These are phyloP conservation scores for Catunica adiposa DNA, from an alignment of 2,329 filamentous ascomycete genomes.

Conservation along the genomic window DNA sequence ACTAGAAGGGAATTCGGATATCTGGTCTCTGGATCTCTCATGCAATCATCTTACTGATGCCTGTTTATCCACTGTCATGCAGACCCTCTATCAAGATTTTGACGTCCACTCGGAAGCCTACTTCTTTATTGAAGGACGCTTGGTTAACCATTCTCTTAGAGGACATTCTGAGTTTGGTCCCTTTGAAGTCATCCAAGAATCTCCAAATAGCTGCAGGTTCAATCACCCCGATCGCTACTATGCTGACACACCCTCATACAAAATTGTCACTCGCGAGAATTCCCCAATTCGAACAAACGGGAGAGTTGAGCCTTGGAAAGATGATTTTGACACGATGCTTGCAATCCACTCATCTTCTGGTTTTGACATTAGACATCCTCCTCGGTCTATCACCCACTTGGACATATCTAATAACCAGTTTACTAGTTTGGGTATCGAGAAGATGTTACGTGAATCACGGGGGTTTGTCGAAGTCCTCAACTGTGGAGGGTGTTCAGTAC, in stretches of 20 bases:
- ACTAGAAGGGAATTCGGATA: conserved; percentile 18
- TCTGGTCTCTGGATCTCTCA: conserved; percentile 43
- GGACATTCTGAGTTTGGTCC: conserved; percentile 24
- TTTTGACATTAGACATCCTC: conserved; percentile 1
- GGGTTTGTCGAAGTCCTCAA: conserved; percentile 35
- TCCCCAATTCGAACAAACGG: conserved; percentile 19
- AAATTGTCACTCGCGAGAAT: conserved; percentile 2
- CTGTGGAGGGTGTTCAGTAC: conserved; percentile 9
- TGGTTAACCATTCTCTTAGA: conserved; percentile 19
- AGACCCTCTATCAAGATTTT: conserved; percentile 4
- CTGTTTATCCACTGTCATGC: conserved; percentile 12
- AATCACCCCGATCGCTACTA: conserved; percentile 31
- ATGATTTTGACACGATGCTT: conserved; percentile 19
- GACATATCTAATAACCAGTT: conserved; percentile 34
- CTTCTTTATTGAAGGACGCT: conserved; percentile 30
- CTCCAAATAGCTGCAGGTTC: conserved; percentile 27
- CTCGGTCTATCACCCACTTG: conserved; percentile 32
- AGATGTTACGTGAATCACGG: conserved; percentile 26
- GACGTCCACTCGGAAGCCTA: conserved; percentile 17
- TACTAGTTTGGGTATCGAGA: conserved; percentile 27
- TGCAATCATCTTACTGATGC: conserved; percentile 35
- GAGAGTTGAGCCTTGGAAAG: conserved; percentile 18
- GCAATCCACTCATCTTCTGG: conserved; percentile 18
- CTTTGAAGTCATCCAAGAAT: conserved; percentile 32
- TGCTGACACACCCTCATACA: conserved; percentile 31